Conservation (phyloP, 139 green algal species). For the Closterium sp. region DNA sequence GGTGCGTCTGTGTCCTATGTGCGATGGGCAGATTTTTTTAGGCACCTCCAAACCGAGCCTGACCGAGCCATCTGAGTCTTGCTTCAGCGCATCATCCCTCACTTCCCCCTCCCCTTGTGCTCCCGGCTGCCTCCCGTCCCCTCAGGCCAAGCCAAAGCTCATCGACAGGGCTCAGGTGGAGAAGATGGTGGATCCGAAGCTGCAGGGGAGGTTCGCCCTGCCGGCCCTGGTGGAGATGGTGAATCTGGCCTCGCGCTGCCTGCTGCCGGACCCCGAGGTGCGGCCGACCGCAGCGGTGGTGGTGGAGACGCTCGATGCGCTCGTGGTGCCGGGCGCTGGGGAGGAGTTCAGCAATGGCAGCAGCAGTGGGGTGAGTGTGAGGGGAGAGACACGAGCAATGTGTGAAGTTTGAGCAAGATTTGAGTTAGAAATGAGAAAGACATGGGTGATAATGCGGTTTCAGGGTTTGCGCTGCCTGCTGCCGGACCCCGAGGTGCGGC, state of each 20-base stretch:
- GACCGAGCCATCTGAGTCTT: not conserved
- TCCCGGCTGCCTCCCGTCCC: not conserved
- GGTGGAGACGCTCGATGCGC: not conserved
- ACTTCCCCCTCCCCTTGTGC: not conserved
- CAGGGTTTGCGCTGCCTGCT: not conserved
- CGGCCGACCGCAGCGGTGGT: not conserved
- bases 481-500: not conserved
- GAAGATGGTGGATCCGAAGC: not conserved
- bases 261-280: not conserved
- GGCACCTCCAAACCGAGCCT: not conserved
- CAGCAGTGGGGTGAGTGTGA: too few species aligned
- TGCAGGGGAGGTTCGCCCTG: not conserved
- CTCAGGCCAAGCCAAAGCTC: not conserved
- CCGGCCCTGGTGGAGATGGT: not conserved
- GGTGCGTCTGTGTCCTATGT: too few species aligned
- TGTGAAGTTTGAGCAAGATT: too few species aligned
- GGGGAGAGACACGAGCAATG: too few species aligned
- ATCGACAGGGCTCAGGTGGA: not conserved
- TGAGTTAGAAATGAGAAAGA: too few species aligned
- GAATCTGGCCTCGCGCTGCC: not conserved
- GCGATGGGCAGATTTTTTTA: not conserved
- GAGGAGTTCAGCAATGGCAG: not conserved
- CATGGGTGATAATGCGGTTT: not conserved
- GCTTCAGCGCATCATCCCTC: not conserved
- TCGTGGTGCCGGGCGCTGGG: not conserved